Base-by-base conservation (phyloP, 768 basidiomycete genomes). In the Pulveroboletus sp. region DNA sequence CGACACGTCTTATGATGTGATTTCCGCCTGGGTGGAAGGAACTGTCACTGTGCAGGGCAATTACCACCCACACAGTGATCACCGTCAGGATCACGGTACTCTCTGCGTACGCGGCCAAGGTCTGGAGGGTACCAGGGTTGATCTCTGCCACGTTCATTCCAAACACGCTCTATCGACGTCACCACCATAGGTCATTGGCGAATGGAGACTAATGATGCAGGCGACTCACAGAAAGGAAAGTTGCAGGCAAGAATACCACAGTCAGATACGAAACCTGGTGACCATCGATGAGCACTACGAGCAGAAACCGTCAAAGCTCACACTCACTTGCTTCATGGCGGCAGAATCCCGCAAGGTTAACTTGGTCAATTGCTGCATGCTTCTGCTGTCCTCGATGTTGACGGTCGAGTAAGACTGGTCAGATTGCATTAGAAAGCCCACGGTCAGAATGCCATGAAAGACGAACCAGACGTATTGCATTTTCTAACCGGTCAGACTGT, bases 221-320 rank as follows among this genome's bases (percentile, higher is more conserved):
- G 11, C 10, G 1, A 62, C 64, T 45, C 47, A 67, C 67, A 6
- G 66, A 55, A 37, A 63, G 62, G 47, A 81, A 81, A 9, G 72
- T 75, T 5, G 79, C 75, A 1, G 82, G 82, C 24, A 83, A 65
- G 64, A 83, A 83, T 32, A 81, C 60, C 79, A 83, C 80, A 0
- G 81, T 81, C 8, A 84, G 63, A 50, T 80, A 81, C 1, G 79
- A 73, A 30, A 83, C 75, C 61, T 80, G 71, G 51, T 39, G 10
- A 31, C 17, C 21, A 5, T 14, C 15, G 9, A 27, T 57, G 2
- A 50, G 47, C 5, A 32, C 33, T 18, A 8, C 13, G 31, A 39
- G 2, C 17, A 6, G 5, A 15, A 21, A 24, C 8, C 15, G 10
- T 9, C 3, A 26, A 28, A 8, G 2, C 32, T 15, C 27, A 24